Percentiles rank a stretch among this genome's conserved stretches.
Conservation (phyloP, 2,329 filamentous ascomycete genomes). For the Alternaria novae-zelandiae region DNA sequence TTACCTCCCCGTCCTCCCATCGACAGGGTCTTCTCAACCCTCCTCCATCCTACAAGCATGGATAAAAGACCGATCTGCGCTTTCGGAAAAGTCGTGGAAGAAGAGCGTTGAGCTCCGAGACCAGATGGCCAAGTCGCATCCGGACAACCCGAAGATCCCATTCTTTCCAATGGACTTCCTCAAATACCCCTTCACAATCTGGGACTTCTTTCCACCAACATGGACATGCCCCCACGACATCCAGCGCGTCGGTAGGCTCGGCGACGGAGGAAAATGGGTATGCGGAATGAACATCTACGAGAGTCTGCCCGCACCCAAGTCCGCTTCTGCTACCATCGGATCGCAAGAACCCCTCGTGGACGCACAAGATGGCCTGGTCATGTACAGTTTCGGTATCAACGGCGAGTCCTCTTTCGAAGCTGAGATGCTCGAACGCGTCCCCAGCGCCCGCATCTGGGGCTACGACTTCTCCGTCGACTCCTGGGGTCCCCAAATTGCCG, state of each 20-base stretch:
- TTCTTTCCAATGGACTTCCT: constrained; percentile 41
- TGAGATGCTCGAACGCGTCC: constrained; percentile 42
- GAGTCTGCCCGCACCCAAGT: constrained; percentile 23
- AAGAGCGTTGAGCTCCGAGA: constrained; percentile 37
- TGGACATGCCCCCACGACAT: constrained; percentile 45
- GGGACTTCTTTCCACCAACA: constrained; percentile 44
- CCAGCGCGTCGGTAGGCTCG: constrained; percentile 40
- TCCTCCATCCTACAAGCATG: constrained; percentile 28
- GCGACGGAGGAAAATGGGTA: constrained; percentile 45
- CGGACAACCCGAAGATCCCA: constrained; percentile 36
- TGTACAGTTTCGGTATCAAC: constrained; percentile 46
- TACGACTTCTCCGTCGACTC: constrained; percentile 42
- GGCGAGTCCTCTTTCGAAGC: constrained; percentile 45
- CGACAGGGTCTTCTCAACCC: constrained; percentile 13
- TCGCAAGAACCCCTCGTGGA: constrained; percentile 15
- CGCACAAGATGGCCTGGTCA: constrained; percentile 30
- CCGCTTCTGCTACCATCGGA: constrained; percentile 16
- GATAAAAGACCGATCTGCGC: constrained; percentile 36
- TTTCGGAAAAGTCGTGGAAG: constrained; percentile 40
- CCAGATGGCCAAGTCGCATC: constrained; percentile 34
- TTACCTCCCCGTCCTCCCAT: constrained; percentile 30
- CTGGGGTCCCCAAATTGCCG: constrained; percentile 40
- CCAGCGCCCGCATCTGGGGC: constrained; percentile 41
- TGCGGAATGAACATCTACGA: constrained; percentile 45
- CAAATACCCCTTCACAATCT: constrained; percentile 41